Evolutionary conservation across 306 rosid species (phyloP).

Genomic region (Erythrophleum fordii): DNA sequence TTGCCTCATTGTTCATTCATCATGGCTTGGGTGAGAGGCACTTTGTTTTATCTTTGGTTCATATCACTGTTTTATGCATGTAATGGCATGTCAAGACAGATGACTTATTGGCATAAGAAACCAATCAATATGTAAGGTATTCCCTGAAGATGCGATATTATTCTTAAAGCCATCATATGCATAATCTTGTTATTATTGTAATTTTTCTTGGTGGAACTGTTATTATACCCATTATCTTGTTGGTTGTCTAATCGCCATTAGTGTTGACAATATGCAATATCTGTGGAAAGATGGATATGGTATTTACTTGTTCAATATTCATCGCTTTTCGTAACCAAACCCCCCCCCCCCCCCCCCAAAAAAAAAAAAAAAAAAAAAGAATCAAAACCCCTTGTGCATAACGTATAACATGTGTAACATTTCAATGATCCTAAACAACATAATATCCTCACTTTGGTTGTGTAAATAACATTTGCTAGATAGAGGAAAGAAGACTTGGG

Average conservation of each 20-base stretch:
- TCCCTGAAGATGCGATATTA: neutral
- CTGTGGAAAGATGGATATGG: neutral
- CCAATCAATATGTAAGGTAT: neutral
- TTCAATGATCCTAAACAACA: neutral
- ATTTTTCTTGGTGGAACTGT: constrained; percentile 18
- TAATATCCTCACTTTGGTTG: constrained; percentile 23
- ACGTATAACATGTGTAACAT: neutral
- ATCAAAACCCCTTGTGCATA: neutral
- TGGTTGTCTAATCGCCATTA: neutral
- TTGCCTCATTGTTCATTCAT: neutral
- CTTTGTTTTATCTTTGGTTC: neutral
- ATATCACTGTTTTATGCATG: neutral
- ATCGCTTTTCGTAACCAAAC: neutral
- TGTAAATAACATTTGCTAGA: constrained; percentile 47
- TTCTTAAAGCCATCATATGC: neutral
- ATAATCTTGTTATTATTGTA: neutral
- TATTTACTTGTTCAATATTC: constrained; percentile 3
- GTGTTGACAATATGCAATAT: constrained; percentile 12
- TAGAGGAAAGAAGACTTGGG: constrained; percentile 81
- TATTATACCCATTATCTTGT: neutral
- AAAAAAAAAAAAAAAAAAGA: no score
- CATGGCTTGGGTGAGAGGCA: neutral
- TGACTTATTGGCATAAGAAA: neutral
- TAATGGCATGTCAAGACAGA: neutral
- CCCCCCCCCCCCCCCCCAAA: no score